Conservation (phyloP, 768 basidiomycete genomes). For the Coprinopsis strossmayeri region DNA sequence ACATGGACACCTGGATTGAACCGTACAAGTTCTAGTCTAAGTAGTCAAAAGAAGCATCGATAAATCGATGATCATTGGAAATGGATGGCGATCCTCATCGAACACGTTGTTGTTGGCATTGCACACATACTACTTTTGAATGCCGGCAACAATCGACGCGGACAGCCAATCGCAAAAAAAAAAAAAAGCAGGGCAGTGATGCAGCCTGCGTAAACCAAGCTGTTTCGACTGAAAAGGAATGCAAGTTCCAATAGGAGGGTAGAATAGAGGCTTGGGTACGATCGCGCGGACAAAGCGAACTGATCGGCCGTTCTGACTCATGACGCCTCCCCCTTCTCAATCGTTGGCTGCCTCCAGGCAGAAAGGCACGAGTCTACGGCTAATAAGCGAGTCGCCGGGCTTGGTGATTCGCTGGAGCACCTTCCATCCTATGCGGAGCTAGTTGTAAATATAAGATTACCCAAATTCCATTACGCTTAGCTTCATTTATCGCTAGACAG, state of each 20-base stretch:
- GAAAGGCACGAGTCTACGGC: slow-evolving; percentile 3
- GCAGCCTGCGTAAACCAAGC: background rate
- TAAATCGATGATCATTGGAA: too few relatives aligned
- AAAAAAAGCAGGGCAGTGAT: background rate
- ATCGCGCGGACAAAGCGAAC: background rate
- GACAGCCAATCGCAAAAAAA: background rate
- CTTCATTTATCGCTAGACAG: too few relatives aligned
- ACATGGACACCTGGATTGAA: too few relatives aligned
- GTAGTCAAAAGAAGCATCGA: too few relatives aligned
- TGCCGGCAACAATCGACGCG: background rate
- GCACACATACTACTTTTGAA: too few relatives aligned
- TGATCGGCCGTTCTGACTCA: slow-evolving; percentile 1
- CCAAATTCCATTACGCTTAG: background rate
- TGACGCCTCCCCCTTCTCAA: background rate
- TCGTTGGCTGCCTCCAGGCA: background rate
- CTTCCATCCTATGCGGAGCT: background rate
- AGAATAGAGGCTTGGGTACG: background rate
- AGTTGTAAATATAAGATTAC: too few relatives aligned
- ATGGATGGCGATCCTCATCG: too few relatives aligned
- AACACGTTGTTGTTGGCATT: too few relatives aligned
- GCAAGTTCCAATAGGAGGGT: background rate
- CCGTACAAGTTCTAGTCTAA: too few relatives aligned
- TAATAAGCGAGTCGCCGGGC: background rate
- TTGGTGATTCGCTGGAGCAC: background rate
- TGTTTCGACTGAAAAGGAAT: background rate